A percentile compares a stretch with the other conserved stretches of the same genome.
Conservation (phyloP, 495 filamentous ascomycete species). For the Bathelium albidoporum region DNA sequence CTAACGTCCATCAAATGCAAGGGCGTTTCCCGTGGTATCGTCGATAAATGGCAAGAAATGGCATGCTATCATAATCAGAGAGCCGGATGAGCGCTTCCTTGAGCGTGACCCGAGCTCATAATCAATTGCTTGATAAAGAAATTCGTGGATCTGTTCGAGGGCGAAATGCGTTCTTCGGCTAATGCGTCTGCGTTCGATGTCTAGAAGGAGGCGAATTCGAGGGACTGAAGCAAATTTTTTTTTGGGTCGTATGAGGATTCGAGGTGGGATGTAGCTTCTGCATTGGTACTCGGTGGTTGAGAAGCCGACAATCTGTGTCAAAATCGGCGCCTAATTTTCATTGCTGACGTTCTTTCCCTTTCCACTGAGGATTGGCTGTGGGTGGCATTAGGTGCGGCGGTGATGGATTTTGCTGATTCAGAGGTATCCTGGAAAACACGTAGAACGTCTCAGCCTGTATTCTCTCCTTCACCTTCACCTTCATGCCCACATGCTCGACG, state of each 20-base stretch:
- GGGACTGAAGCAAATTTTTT: neutral
- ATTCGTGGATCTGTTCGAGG: neutral
- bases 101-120: neutral
- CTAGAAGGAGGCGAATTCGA: neutral
- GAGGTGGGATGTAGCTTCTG: neutral
- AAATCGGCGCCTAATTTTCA: neutral
- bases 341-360: neutral
- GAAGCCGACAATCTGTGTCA: neutral
- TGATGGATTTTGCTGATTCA: neutral
- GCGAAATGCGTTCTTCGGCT: no score
- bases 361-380: neutral
- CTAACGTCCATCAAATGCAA: neutral
- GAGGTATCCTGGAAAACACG: neutral
- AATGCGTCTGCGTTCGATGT: no score
- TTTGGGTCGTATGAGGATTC: neutral
- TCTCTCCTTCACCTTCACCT: neutral
- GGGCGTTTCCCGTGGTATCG: neutral
- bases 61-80: neutral
- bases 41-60: neutral
- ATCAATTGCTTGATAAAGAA: neutral
- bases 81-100: neutral
- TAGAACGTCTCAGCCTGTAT: conserved; percentile 5
- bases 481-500: conserved; percentile 2
- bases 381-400: neutral
- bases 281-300: neutral